Evolutionary conservation across 768 basidiomycete genomes (phyloP).

Genomic region (Suillus cothurnatus): DNA sequence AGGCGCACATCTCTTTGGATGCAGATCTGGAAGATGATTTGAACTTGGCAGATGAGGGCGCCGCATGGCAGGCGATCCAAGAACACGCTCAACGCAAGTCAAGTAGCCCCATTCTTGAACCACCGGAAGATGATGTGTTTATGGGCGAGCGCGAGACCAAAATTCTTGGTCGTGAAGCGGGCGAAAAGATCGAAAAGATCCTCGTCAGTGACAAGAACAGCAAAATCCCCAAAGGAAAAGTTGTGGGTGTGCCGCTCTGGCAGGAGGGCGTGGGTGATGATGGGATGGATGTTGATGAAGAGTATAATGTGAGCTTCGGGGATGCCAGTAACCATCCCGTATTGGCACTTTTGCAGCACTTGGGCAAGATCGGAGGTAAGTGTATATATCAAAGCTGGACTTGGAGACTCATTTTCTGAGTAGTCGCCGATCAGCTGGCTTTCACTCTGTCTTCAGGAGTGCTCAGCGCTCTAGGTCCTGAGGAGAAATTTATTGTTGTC

Average conservation of each 20-base stretch:
- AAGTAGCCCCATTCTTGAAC: conserved; percentile 15
- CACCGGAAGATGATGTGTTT: conserved; percentile 25
- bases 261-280: conserved; percentile 18
- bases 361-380: conserved; percentile 38
- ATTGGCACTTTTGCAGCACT: conserved; percentile 33
- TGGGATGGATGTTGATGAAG: conserved; percentile 14
- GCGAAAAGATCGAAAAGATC: conserved; percentile 47
- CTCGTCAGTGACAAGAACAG: conserved; percentile 42
- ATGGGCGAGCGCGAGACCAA: conserved; percentile 38
- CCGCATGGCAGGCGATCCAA: conserved; percentile 41
- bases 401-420: background rate
- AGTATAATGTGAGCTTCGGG: conserved; percentile 9
- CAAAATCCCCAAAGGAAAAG: conserved; percentile 21
- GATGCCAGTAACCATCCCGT: conserved; percentile 25
- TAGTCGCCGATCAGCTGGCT: conserved; percentile 44
- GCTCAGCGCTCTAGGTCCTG: conserved; percentile 36
- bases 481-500: conserved; percentile 33
- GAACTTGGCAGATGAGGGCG: conserved; percentile 39
- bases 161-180: conserved; percentile 33
- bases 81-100: conserved; percentile 22
- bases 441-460: conserved; percentile 46
- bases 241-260: conserved; percentile 37
- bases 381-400: conserved; percentile 7
- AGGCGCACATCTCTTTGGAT: conserved; percentile 31
- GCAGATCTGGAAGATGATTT: conserved; percentile 21